Evolutionary conservation across 176 grass and related monocot genomes (phyloP), one percentile per base, ranked within the genome.

Genomic region (Aegilops speltoides): DNA sequence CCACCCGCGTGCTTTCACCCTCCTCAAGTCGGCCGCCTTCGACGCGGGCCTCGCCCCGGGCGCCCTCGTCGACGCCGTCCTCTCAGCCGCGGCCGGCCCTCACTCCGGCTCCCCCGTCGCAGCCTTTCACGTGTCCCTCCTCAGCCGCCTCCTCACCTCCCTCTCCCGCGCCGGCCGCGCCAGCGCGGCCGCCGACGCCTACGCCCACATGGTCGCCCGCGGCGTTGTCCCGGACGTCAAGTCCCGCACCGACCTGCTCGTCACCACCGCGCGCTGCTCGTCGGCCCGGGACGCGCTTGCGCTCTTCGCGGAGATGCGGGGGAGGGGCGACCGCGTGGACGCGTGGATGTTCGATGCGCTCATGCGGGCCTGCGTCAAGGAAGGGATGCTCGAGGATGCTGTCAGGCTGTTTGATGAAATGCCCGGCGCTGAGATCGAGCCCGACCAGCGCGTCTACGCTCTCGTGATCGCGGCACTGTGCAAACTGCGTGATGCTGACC

Each of bases 321-420:
- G 66, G 50, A 92, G 87, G 33, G 91, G 85, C 16, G 69, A 87
- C 80, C 7, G 4, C 75, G 70, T 88, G 4, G 86, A 98, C 78
- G 69, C 67, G 24, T 85, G 45, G 61, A 88, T 92, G 66, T 89
- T 87, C 74, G 89, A 91, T 29, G 81, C 76, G 29, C 82, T 93
- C 41, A 93, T 95, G 89, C 75, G 84, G 41, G 73, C 87, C 3
- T 98, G 89, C 57, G 70, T 91, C 45, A 87, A 81, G 63, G 85
- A 57, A 82, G 84, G 78, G 69, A 94, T 88, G 73, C 76, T 83
- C 24, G 62, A 71, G 38, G 80, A 89, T 17, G 88, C 87, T 0
- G 74, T 95, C 45, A 88, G 83, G 80, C 92, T 92, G 81, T 92
- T 98, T 37, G 90, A 88, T 19, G 96, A 98, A 93, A 90, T 95